These are phyloP conservation scores for Serendipita sp. DNA, from an alignment of 768 basidiomycete species.

Conservation along the genomic window DNA sequence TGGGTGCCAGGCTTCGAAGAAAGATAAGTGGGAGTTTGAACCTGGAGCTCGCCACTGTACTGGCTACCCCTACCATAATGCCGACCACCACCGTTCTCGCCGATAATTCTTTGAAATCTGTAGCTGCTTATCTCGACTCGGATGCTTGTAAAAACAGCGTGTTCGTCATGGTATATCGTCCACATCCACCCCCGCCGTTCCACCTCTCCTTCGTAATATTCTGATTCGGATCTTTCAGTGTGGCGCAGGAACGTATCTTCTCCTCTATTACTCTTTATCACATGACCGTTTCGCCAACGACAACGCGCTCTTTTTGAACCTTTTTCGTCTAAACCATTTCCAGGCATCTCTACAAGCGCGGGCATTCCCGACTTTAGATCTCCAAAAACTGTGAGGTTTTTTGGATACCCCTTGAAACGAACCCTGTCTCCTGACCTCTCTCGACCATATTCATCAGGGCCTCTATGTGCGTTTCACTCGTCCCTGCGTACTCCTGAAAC, in stretches of 20 bases:
- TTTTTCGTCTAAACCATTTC: background rate
- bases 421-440: background rate
- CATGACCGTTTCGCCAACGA: too few relatives aligned
- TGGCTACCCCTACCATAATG: too few relatives aligned
- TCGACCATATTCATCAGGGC: conserved; percentile 21
- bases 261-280: background rate
- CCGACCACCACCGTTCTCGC: background rate
- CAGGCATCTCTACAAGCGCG: conserved; percentile 62
- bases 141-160: conserved; percentile 43
- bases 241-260: conserved; percentile 13
- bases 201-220: background rate
- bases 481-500: background rate
- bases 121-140: conserved; percentile 56
- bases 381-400: conserved; percentile 52
- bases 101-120: background rate
- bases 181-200: background rate
- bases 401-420: background rate
- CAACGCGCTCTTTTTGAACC: too few relatives aligned
- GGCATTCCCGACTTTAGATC: conserved; percentile 85
- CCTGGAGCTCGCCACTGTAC: too few relatives aligned
- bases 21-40: too few relatives aligned
- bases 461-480: conserved; percentile 28
- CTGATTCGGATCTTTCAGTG: conserved; percentile 10
- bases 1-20: too few relatives aligned
- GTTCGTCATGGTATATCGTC: conserved; percentile 47